Evolutionary conservation across 2,329 filamentous ascomycete genomes (phyloP).

Genomic region (Trichoderma gracile): DNA sequence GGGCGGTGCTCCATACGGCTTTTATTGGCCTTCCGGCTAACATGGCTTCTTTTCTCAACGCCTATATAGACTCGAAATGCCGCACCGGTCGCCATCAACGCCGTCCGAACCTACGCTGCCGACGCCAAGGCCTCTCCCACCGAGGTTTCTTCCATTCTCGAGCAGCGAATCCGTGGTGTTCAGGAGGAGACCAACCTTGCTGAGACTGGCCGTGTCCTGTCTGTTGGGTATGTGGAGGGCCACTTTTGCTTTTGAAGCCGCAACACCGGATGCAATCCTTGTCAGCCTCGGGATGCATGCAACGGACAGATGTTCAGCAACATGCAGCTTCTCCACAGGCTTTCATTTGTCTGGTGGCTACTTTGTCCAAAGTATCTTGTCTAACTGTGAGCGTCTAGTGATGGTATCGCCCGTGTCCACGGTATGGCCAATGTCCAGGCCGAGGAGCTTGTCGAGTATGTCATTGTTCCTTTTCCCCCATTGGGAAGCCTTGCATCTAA

Average conservation of each 20-base stretch:
- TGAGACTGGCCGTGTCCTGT: conserved; percentile 98
- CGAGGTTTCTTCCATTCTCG: conserved; percentile 98
- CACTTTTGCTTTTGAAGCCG: conserved; percentile 3
- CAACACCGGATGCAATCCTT: neutral
- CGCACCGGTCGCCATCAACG: conserved; percentile 74
- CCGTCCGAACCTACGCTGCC: conserved; percentile 82
- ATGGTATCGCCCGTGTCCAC: conserved; percentile 99
- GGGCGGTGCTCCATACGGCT: conserved; percentile 23
- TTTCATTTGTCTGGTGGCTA: neutral
- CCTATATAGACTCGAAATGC: conserved; percentile 75
- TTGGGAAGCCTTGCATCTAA: conserved; percentile 29
- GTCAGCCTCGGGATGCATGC: conserved; percentile 12
- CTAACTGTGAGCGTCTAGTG: conserved; percentile 61
- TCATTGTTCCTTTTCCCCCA: conserved; percentile 36
- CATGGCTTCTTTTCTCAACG: conserved; percentile 48
- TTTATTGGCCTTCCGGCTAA: conserved; percentile 53
- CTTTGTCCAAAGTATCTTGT: neutral
- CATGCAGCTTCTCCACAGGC: neutral
- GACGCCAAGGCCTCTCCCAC: conserved; percentile 95
- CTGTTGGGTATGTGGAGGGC: conserved; percentile 81
- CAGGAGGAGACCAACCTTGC: conserved; percentile 95
- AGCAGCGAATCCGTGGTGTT: conserved; percentile 98
- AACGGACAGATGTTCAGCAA: neutral
- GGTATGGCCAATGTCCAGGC: conserved; percentile 99
- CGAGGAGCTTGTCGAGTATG: conserved; percentile 99